phyloP scores from a whole-genome alignment of 345 rosid species.

The Aquilaria malaccensis region DNA sequence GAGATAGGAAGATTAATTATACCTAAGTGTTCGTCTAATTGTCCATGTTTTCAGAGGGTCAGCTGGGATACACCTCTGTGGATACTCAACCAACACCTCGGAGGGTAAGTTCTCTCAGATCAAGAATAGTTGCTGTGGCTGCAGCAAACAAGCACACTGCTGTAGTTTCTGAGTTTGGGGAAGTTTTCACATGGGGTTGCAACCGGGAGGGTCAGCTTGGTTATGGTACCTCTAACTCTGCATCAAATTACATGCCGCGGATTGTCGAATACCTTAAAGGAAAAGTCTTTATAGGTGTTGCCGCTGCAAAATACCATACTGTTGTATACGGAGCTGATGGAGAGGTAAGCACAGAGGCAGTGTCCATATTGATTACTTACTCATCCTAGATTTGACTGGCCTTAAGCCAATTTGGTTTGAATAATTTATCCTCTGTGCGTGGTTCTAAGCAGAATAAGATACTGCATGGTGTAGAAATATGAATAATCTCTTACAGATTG shows the following conservation, averaged over 20 bases:
- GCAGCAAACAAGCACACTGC: slow-evolving; percentile 97
- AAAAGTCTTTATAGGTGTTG: slow-evolving; percentile 52
- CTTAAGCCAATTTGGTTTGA: not conserved
- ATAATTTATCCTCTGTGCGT: slow-evolving; percentile 4
- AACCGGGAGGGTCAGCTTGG: slow-evolving; percentile 98
- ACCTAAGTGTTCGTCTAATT: slow-evolving; percentile 5
- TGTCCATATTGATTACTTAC: not conserved
- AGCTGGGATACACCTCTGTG: slow-evolving; percentile 92
- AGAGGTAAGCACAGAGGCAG: slow-evolving; percentile 45
- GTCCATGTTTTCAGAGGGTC: slow-evolving; percentile 68
- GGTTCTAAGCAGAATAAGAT: slow-evolving; percentile 12
- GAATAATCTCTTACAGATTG: too few species aligned
- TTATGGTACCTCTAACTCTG: slow-evolving; percentile 97
- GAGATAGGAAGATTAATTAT: too few species aligned
- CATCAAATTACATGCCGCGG: slow-evolving; percentile 93
- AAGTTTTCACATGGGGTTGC: slow-evolving; percentile 98
- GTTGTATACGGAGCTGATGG: slow-evolving; percentile 74
- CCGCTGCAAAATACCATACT: slow-evolving; percentile 87
- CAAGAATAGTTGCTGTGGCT: slow-evolving; percentile 78
- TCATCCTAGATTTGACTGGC: not conserved
- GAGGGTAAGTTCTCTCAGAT: slow-evolving; percentile 70
- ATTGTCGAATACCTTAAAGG: slow-evolving; percentile 90
- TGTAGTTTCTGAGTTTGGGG: slow-evolving; percentile 83
- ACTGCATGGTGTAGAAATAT: slow-evolving; percentile 8
- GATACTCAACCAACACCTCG: slow-evolving; percentile 98